A percentile compares a stretch with the other conserved stretches of the same genome.
phyloP scores from a whole-genome alignment of 78 protist genomes.

The Planoprotostelium fungivorum region DNA sequence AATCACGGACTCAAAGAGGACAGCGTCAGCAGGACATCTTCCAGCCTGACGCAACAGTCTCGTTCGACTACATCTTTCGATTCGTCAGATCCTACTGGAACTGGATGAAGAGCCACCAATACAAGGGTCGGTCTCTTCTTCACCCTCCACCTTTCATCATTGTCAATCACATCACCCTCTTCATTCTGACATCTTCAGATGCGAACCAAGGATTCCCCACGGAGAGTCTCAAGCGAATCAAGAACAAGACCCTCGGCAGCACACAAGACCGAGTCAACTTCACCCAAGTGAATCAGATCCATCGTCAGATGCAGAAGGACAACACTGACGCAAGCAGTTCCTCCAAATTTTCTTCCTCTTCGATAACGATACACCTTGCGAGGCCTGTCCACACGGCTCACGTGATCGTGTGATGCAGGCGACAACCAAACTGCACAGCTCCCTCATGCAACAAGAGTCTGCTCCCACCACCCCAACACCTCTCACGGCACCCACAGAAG shows the following conservation, averaged over 20 bases:
- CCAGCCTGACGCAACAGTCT: background rate
- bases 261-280: background rate
- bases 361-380: background rate
- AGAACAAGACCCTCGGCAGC: background rate
- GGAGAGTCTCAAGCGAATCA: background rate
- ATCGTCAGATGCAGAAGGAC: background rate
- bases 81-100: background rate
- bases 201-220: background rate
- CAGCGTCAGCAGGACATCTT: background rate
- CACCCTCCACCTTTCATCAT: background rate
- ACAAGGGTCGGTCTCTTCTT: background rate
- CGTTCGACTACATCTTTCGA: background rate
- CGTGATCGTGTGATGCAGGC: background rate
- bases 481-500: background rate
- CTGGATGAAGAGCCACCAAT: background rate
- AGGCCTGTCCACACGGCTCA: background rate
- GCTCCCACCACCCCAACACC: background rate
- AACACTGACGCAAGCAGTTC: background rate
- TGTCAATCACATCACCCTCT: no score
- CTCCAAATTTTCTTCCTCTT: background rate
- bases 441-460: background rate
- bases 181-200: background rate
- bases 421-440: background rate
- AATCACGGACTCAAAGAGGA: no score
- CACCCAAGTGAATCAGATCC: background rate